Conservation (phyloP, 2,329 filamentous ascomycete species). For the Alternaria arbusti region DNA sequence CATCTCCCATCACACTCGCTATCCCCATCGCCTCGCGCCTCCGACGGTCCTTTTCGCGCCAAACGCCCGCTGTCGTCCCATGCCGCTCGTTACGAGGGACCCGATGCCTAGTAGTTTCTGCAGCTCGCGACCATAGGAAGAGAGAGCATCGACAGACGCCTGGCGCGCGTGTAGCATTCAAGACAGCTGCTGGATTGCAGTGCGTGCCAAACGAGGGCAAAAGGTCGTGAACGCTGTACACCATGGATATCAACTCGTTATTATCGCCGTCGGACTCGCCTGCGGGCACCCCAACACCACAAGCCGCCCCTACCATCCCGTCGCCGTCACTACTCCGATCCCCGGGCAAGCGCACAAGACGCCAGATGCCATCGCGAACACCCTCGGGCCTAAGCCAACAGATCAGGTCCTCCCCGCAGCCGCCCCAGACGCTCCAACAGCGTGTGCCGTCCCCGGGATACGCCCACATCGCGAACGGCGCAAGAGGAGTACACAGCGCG, state of each 20-base stretch:
- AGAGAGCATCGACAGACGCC: background rate
- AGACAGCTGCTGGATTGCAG: background rate
- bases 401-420: constrained; percentile 43
- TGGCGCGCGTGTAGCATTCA: constrained; percentile 6
- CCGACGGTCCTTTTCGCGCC: constrained; percentile 13
- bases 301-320: constrained; percentile 31
- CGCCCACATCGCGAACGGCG: constrained; percentile 38
- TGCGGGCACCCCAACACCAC: constrained; percentile 44
- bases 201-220: constrained; percentile 4
- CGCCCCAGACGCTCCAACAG: constrained; percentile 46
- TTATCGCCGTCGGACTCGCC: constrained; percentile 56
- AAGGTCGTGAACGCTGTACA: constrained; percentile 1
- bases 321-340: constrained; percentile 38
- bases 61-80: constrained; percentile 25
- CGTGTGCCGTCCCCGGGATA: constrained; percentile 39
- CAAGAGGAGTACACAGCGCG: constrained; percentile 38
- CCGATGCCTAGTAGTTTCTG: constrained; percentile 21
- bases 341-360: constrained; percentile 39
- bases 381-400: constrained; percentile 55
- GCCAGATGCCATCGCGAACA: constrained; percentile 47
- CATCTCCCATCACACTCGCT: constrained; percentile 19
- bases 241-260: constrained; percentile 59
- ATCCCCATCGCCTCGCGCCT: constrained; percentile 11
- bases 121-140: constrained; percentile 20
- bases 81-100: constrained; percentile 25